Evolutionary conservation across 2,329 filamentous ascomycete genomes (phyloP).

Genomic region (Annulohypoxylon truncatum): DNA sequence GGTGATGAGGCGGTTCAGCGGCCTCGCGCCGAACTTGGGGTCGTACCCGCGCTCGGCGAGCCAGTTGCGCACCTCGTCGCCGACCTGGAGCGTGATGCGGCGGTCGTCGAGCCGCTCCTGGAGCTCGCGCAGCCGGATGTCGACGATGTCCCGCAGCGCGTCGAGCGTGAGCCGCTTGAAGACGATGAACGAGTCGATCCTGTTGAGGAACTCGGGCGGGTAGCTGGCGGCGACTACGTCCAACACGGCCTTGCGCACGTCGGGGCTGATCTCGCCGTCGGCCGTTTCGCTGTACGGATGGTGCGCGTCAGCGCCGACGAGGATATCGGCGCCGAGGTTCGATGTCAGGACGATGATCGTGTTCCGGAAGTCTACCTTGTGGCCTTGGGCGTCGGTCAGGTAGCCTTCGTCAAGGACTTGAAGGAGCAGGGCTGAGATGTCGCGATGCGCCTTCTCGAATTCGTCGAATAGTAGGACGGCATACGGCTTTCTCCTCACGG

Average conservation of each 20-base stretch:
- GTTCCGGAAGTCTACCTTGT: conserved; percentile 96
- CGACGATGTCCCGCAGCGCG: conserved; percentile 90
- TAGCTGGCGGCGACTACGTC: conserved; percentile 81
- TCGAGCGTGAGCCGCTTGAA: conserved; percentile 85
- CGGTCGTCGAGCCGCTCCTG: conserved; percentile 86
- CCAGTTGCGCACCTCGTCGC: conserved; percentile 81
- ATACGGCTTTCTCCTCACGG: conserved; percentile 93
- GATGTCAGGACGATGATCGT: conserved; percentile 97
- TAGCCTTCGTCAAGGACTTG: conserved; percentile 97
- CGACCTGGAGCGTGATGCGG: conserved; percentile 80
- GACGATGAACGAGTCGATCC: conserved; percentile 96
- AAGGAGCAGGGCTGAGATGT: conserved; percentile 90
- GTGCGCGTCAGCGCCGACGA: conserved; percentile 78
- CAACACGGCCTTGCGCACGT: conserved; percentile 84
- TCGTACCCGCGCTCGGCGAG: conserved; percentile 91
- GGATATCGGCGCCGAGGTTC: conserved; percentile 91
- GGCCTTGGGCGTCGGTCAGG: conserved; percentile 93
- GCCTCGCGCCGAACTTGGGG: conserved; percentile 88
- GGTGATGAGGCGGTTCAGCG: conserved; percentile 88
- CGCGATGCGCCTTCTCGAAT: conserved; percentile 96
- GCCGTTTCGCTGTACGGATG: conserved; percentile 72
- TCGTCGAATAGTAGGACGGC: conserved; percentile 96
- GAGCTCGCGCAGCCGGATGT: conserved; percentile 88
- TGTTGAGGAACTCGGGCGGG: conserved; percentile 94
- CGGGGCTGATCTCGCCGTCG: conserved; percentile 76